Conservation (phyloP, 23 red algal species). For the Pyropia yezoensis region DNA sequence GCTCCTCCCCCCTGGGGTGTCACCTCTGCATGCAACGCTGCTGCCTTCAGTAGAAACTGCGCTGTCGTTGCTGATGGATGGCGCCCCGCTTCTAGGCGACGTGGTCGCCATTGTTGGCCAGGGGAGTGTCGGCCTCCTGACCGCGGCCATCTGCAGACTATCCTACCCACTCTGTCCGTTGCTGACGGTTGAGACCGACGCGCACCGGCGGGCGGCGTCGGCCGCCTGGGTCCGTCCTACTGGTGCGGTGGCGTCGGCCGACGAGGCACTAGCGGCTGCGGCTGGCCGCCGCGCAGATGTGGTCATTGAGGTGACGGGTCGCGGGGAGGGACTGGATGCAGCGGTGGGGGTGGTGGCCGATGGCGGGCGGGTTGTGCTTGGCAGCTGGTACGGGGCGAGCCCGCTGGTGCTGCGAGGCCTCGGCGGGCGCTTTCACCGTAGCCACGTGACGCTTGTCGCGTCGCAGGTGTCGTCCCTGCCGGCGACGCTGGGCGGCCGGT, state of each 20-base stretch:
- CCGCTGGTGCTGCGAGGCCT: slow-evolving; percentile 15
- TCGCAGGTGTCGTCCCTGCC: slow-evolving; percentile 59
- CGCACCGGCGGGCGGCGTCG: slow-evolving; percentile 7
- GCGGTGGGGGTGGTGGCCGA: slow-evolving; percentile 38
- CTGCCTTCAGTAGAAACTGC: slow-evolving; percentile 62
- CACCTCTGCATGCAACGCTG: slow-evolving; percentile 22
- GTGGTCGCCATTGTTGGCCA: slow-evolving; percentile 56
- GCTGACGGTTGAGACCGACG: slow-evolving; percentile 20
- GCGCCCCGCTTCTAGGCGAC: slow-evolving; percentile 28
- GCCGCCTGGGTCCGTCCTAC: neutral
- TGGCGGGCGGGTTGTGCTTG: slow-evolving; percentile 53
- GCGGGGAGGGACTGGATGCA: slow-evolving; percentile 39
- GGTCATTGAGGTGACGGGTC: slow-evolving; percentile 45
- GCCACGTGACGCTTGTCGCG: slow-evolving; percentile 50
- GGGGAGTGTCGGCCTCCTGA: slow-evolving; percentile 49
- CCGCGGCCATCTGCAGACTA: slow-evolving; percentile 9
- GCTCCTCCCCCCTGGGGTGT: slow-evolving; percentile 24
- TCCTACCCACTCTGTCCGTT: slow-evolving; percentile 21
- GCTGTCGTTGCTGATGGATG: slow-evolving; percentile 48
- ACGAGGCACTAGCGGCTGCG: slow-evolving; percentile 2
- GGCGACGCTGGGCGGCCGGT: slow-evolving; percentile 19
- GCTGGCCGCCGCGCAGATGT: slow-evolving; percentile 12
- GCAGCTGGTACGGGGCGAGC: slow-evolving; percentile 42
- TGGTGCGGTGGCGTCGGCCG: neutral
- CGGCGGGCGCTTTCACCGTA: slow-evolving; percentile 70